These are phyloP conservation scores for Talaromyces thailandensis DNA, from an alignment of 495 filamentous ascomycete species.

Conservation along the genomic window DNA sequence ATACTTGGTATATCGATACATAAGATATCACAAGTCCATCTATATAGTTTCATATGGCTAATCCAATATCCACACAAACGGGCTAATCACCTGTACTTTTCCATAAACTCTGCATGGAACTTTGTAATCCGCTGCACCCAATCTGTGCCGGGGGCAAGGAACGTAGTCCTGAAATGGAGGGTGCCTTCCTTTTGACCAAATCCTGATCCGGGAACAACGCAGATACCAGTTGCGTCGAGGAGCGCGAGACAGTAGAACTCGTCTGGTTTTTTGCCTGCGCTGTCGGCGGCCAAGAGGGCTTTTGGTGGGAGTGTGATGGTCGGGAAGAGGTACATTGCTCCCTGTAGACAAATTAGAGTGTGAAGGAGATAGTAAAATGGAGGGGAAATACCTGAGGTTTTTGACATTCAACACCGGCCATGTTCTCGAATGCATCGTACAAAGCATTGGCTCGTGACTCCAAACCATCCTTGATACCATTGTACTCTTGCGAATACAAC, in stretches of 20 bases:
- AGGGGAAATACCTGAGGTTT: constrained; percentile 42
- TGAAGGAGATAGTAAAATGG: neutral
- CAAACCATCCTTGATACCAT: constrained; percentile 65
- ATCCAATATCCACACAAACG: neutral
- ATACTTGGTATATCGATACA: neutral
- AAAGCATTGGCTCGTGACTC: constrained; percentile 72
- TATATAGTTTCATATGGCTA: neutral
- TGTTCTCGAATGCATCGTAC: constrained; percentile 79
- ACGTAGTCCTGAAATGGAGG: constrained; percentile 93
- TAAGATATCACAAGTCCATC: neutral
- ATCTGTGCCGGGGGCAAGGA: constrained; percentile 89
- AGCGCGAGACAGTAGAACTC: constrained; percentile 89
- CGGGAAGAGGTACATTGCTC: constrained; percentile 97
- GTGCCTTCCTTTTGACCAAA: constrained; percentile 92
- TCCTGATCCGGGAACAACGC: constrained; percentile 81
- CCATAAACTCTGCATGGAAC: constrained; percentile 90
- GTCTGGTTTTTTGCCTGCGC: constrained; percentile 67
- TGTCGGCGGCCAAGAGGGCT: constrained; percentile 64
- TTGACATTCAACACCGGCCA: constrained; percentile 92
- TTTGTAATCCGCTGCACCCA: constrained; percentile 83
- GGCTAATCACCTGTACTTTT: constrained; percentile 52
- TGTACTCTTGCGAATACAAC: constrained; percentile 77
- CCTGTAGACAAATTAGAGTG: constrained; percentile 35
- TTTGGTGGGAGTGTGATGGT: constrained; percentile 70
- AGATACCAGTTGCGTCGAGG: constrained; percentile 93